Conservation (phyloP, 345 rosid species). For the Cardiospermum halicacabum region DNA sequence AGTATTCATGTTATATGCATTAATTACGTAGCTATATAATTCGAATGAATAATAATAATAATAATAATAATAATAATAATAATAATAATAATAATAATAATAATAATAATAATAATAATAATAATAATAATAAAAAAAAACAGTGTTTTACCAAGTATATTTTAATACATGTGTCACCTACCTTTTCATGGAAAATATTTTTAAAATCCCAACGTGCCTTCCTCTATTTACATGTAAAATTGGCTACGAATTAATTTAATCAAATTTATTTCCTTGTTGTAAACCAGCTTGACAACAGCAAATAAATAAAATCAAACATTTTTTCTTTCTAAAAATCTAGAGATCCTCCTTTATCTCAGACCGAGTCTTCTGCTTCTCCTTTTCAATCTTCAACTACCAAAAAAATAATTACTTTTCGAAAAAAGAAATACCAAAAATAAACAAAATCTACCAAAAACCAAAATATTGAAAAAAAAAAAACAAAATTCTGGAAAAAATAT, state of each 20-base stretch:
- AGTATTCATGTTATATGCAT: too few relatives aligned
- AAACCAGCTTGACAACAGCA: background rate
- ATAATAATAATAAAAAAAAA: too few relatives aligned
- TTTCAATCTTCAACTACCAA: constrained; percentile 19
- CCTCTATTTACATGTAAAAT: background rate
- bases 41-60: too few relatives aligned
- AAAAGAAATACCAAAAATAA: background rate
- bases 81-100: too few relatives aligned
- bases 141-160: too few relatives aligned
- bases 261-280: background rate
- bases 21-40: too few relatives aligned
- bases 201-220: background rate
- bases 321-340: constrained; percentile 32
- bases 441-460: background rate
- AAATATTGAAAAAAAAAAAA: constrained; percentile 13
- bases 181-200: too few relatives aligned
- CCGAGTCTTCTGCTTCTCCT: constrained; percentile 38
- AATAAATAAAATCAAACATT: background rate
- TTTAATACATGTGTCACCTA: too few relatives aligned
- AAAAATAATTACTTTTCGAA: background rate
- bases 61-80: too few relatives aligned
- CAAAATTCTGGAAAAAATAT: constrained; percentile 6
- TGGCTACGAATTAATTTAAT: background rate
- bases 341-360: constrained; percentile 32
- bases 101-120: too few relatives aligned